A percentile compares a stretch with the other conserved stretches of the same genome.
Evolutionary conservation across 2,329 filamentous ascomycete species (phyloP).

Genomic region (Colletotrichum noveboracense): DNA sequence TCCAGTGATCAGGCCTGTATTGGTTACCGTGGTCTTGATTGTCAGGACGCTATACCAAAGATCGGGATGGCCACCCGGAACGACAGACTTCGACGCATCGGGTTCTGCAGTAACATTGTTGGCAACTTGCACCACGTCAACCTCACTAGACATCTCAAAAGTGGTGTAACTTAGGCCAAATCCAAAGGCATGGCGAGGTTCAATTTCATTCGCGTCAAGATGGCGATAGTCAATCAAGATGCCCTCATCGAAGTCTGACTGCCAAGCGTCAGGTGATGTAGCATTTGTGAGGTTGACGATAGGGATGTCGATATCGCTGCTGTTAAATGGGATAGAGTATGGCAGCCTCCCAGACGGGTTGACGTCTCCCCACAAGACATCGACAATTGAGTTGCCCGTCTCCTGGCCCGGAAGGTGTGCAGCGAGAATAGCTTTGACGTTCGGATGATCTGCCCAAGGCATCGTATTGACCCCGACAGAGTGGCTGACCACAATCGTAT

Average conservation of each 20-base stretch:
- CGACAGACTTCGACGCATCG: slow-evolving; percentile 40
- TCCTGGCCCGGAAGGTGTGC: slow-evolving; percentile 78
- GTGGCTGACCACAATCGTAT: slow-evolving; percentile 69
- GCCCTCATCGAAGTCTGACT: slow-evolving; percentile 56
- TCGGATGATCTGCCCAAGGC: slow-evolving; percentile 64
- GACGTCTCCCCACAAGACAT: slow-evolving; percentile 70
- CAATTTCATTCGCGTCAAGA: slow-evolving; percentile 53
- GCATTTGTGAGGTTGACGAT: slow-evolving; percentile 57
- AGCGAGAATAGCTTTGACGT: slow-evolving; percentile 78
- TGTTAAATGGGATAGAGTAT: slow-evolving; percentile 55
- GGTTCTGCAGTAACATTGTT: slow-evolving; percentile 45
- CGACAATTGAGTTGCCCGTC: slow-evolving; percentile 75
- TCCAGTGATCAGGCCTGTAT: slow-evolving; percentile 65
- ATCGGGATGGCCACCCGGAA: slow-evolving; percentile 37
- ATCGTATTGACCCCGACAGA: slow-evolving; percentile 62
- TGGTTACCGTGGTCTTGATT: slow-evolving; percentile 66
- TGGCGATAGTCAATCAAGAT: slow-evolving; percentile 61
- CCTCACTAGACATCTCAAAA: slow-evolving; percentile 49
- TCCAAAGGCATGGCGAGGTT: slow-evolving; percentile 64
- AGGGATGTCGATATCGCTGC: slow-evolving; percentile 47
- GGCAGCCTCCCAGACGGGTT: slow-evolving; percentile 52
- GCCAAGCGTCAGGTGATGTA: slow-evolving; percentile 58
- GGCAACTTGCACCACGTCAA: slow-evolving; percentile 26
- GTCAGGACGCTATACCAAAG: slow-evolving; percentile 51
- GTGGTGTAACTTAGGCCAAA: slow-evolving; percentile 72